Evolutionary conservation across 352 stramenopile genomes (phyloP).

Genomic region (Globisporangium mamillatum): DNA sequence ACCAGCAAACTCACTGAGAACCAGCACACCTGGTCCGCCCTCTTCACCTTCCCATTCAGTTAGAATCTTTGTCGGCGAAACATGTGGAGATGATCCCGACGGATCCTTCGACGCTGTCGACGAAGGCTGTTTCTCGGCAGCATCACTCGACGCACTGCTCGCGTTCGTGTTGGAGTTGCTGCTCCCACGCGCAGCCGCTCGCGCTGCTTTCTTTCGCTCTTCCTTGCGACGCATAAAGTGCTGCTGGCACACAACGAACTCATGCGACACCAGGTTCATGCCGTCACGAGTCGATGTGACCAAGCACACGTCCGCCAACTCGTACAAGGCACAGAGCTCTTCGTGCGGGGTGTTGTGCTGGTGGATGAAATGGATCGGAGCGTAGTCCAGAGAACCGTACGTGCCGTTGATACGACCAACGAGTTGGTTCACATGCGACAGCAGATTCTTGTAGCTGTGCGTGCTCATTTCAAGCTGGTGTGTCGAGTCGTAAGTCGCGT

Average conservation of each 20-base stretch:
- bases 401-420: conserved; percentile 88
- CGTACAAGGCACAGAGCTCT: conserved; percentile 87
- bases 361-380: conserved; percentile 91
- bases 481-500: conserved; percentile 32
- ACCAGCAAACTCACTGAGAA: conserved; percentile 88
- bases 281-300: conserved; percentile 87
- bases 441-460: conserved; percentile 61
- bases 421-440: conserved; percentile 85
- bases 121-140: neutral
- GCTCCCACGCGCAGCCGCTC: conserved; percentile 20
- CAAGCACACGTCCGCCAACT: conserved; percentile 85
- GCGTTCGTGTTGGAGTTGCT: neutral
- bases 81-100: conserved; percentile 22
- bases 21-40: conserved; percentile 77
- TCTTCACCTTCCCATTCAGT: conserved; percentile 79
- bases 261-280: conserved; percentile 90
- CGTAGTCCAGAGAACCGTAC: conserved; percentile 85
- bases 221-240: conserved; percentile 81
- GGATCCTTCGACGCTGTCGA: conserved; percentile 19
- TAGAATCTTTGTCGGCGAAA: conserved; percentile 52
- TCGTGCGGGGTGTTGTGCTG: conserved; percentile 73
- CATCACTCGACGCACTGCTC: neutral
- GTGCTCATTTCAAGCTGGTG: conserved; percentile 82
- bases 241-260: conserved; percentile 88
- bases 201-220: conserved; percentile 50